Evolutionary conservation across 2,329 filamentous ascomycete species (phyloP), one percentile per base, ranked within the genome.

Genomic region (Diaporthe velutina): DNA sequence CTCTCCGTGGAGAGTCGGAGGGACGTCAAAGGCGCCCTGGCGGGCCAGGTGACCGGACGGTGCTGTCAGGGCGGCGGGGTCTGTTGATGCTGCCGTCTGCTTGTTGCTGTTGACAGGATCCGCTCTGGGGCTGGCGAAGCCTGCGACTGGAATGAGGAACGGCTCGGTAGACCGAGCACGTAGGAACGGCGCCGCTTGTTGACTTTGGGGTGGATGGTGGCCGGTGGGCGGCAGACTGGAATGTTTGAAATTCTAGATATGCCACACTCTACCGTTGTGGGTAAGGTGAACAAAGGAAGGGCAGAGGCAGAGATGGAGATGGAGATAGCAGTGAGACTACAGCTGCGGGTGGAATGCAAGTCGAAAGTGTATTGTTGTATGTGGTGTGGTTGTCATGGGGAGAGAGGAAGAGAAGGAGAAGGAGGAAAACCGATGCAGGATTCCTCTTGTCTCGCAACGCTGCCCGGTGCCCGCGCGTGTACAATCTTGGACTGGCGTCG

Each of bases 1-100:
- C 72, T 76, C 74, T 76, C 74, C 72, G 74, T 74, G 72, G 72
- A 76, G 74, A 74, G 60, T 58, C 74, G 74, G 74, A 55, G 67
- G 74, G 74, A 74, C 74, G 74, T 60, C 71, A 58, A 67, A 40
- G 61, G 71, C 71, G 74, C 72, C 72, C 74, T 71, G 72, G 40
- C 61, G 72, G 66, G 74, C 74, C 73, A 67, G 38, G 54, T 33
- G 71, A 55, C 64, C 55, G 25, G 72, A 42, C 54, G 33, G 73
- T 50, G 61, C 48, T 38, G 48, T 70, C 57, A 70, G 38, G 45
- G 19, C 57, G 60, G 30, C 42, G n/a, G n/a, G n/a, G n/a, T n/a
- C n/a, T n/a, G n/a, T 13, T 55, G 35, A 10, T 33, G 48, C 30
- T 28, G 38, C 25, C n/a, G 17, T 52, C 15, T 61, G 33, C 28